These are phyloP conservation scores for Scolecobasidium constrictum DNA, from an alignment of 2,329 filamentous ascomycete genomes.

Conservation along the genomic window DNA sequence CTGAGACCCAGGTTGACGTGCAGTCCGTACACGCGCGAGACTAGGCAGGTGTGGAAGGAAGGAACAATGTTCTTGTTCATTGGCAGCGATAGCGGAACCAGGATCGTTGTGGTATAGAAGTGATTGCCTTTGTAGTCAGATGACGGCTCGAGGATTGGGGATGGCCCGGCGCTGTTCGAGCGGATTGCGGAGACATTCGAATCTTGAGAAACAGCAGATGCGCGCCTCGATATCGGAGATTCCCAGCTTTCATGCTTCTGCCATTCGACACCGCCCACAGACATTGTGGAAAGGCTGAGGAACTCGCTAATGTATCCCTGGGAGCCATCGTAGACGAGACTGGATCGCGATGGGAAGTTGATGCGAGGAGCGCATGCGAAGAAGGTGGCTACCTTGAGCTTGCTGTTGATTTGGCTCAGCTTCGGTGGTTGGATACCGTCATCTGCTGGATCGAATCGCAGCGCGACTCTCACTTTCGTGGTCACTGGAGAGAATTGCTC, in stretches of 20 bases:
- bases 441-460: slow-evolving; percentile 50
- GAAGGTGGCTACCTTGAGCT: slow-evolving; percentile 47
- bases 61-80: slow-evolving; percentile 51
- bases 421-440: slow-evolving; percentile 39
- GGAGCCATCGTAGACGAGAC: slow-evolving; percentile 32
- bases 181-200: slow-evolving; percentile 19
- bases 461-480: slow-evolving; percentile 43
- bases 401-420: slow-evolving; percentile 41
- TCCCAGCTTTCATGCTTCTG: slow-evolving; percentile 29
- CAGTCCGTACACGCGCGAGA: slow-evolving; percentile 52
- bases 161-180: slow-evolving; percentile 18
- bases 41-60: slow-evolving; percentile 59
- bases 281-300: slow-evolving; percentile 42
- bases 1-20: slow-evolving; percentile 47
- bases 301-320: slow-evolving; percentile 43
- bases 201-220: background rate
- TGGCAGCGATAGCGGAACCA: slow-evolving; percentile 54
- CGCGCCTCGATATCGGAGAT: slow-evolving; percentile 12
- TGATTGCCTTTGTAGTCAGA: slow-evolving; percentile 30
- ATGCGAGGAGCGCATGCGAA: slow-evolving; percentile 42
- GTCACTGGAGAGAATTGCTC: slow-evolving; percentile 32
- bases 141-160: slow-evolving; percentile 22
- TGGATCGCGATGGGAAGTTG: slow-evolving; percentile 35
- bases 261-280: slow-evolving; percentile 48
- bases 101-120: slow-evolving; percentile 52